Evolutionary conservation across 1,284 basidiomycete genomes (phyloP).

Genomic region (Phellopilus nigrolimitatus): DNA sequence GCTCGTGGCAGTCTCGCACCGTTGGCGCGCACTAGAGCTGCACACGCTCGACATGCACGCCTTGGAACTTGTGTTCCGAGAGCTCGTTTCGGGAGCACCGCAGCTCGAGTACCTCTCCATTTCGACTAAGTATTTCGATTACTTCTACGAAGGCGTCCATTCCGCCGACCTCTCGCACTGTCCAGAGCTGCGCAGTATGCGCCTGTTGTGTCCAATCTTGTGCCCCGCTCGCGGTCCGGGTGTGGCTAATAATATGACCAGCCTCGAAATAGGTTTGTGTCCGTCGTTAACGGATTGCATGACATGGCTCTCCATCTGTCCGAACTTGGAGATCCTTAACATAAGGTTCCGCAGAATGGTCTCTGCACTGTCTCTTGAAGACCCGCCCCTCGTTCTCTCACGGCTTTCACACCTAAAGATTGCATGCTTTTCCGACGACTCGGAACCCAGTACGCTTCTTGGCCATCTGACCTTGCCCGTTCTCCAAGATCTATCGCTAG

Average conservation of each 20-base stretch:
- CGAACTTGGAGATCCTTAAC: conserved; percentile 10
- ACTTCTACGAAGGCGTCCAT: conserved; percentile 13
- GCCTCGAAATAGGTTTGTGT: conserved; percentile 13
- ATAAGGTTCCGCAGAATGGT: conserved; percentile 6
- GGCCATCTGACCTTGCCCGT: conserved; percentile 6
- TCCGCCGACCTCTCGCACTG: conserved; percentile 12
- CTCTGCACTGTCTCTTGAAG: conserved; percentile 3
- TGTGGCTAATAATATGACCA: conserved; percentile 7
- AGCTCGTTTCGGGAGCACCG: conserved; percentile 12
- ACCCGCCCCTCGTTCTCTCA: not conserved
- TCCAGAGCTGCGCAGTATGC: conserved; percentile 11
- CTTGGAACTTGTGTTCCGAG: conserved; percentile 13
- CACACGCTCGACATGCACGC: conserved; percentile 13
- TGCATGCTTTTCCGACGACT: conserved; percentile 14
- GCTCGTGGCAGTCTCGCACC: conserved; percentile 13
- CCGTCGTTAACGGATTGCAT: conserved; percentile 11
- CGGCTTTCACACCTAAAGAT: conserved; percentile 6
- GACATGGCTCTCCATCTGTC: conserved; percentile 14
- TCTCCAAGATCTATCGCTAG: conserved; percentile 7
- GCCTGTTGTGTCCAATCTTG: conserved; percentile 9
- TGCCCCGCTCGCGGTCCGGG: conserved; percentile 3
- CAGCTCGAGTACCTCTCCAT: conserved; percentile 12
- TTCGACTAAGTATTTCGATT: conserved; percentile 17
- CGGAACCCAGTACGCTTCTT: conserved; percentile 11
- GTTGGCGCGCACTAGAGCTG: conserved; percentile 12